Conservation (phyloP, 352 stramenopile genomes). For the Phytopythium vexans region DNA sequence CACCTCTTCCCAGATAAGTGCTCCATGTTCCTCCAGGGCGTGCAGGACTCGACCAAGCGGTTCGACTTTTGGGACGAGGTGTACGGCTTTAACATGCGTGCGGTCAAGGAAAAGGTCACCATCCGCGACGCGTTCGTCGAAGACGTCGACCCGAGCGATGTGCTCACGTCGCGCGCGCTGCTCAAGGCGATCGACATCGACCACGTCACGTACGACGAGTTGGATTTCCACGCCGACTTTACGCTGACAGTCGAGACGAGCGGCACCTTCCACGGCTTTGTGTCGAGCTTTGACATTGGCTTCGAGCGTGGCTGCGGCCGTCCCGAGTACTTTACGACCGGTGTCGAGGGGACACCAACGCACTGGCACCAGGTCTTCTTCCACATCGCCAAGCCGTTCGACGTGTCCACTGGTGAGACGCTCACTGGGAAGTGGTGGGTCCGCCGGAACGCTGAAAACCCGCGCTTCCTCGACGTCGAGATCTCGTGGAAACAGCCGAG, state of each 20-base stretch:
- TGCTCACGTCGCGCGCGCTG: slow-evolving; percentile 88
- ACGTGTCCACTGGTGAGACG: slow-evolving; percentile 65
- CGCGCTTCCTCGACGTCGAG: slow-evolving; percentile 91
- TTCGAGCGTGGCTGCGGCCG: slow-evolving; percentile 92
- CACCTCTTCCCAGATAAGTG: slow-evolving; percentile 97
- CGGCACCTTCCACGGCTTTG: slow-evolving; percentile 93
- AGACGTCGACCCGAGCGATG: slow-evolving; percentile 84
- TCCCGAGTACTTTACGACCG: slow-evolving; percentile 96
- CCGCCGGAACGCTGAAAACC: slow-evolving; percentile 90
- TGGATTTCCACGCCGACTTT: slow-evolving; percentile 93
- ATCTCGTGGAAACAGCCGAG: slow-evolving; percentile 67
- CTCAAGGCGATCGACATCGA: slow-evolving; percentile 88
- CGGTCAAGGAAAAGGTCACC: slow-evolving; percentile 93
- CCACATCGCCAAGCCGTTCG: slow-evolving; percentile 87
- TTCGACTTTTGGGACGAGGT: slow-evolving; percentile 96
- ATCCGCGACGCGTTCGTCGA: slow-evolving; percentile 96
- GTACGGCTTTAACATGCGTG: slow-evolving; percentile 98
- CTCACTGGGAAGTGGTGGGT: slow-evolving; percentile 86
- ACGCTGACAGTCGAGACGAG: slow-evolving; percentile 79
- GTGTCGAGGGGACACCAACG: slow-evolving; percentile 87
- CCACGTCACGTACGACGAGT: slow-evolving; percentile 90
- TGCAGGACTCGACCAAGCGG: slow-evolving; percentile 63
- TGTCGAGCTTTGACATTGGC: slow-evolving; percentile 97
- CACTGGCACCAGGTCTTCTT: slow-evolving; percentile 99
- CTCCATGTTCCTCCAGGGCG: slow-evolving; percentile 91